phyloP scores from a whole-genome alignment of 2,329 filamentous ascomycete genomes.

The Monilinia polystroma region DNA sequence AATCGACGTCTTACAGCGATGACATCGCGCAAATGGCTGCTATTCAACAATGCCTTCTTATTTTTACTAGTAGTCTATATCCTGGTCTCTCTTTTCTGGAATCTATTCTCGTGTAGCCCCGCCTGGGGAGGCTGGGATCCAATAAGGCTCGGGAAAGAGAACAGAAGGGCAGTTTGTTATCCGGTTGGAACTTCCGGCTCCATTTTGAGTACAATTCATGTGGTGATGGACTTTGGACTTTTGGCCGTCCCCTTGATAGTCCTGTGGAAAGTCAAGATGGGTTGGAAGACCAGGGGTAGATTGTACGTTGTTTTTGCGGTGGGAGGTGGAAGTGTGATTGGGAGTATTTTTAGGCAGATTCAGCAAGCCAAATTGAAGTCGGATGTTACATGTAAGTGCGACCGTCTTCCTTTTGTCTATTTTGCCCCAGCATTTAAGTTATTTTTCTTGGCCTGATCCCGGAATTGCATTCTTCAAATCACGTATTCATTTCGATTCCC shows the following conservation, averaged over 20 bases:
- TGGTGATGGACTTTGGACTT: constrained; percentile 41
- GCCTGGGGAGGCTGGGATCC: constrained; percentile 21
- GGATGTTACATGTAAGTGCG: constrained; percentile 16
- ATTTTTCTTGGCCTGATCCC: too few species aligned
- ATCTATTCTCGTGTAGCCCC: constrained; percentile 1
- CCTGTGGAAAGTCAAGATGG: constrained; percentile 41
- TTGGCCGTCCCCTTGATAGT: constrained; percentile 42
- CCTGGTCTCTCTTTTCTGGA: constrained; percentile 15
- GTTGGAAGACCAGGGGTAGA: constrained; percentile 37
- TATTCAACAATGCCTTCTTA: constrained; percentile 39
- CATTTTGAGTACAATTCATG: constrained; percentile 40
- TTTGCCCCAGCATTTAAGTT: too few species aligned
- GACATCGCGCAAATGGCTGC: constrained; percentile 37
- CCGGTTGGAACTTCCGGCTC: constrained; percentile 28
- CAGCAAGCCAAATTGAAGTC: constrained; percentile 22
- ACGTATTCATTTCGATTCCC: neutral
- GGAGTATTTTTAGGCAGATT: constrained; percentile 39
- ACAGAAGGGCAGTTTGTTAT: neutral
- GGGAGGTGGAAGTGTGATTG: constrained; percentile 40
- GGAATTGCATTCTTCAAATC: too few species aligned
- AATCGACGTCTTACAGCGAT: constrained; percentile 42
- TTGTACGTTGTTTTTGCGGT: constrained; percentile 41
- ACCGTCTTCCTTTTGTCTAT: neutral
- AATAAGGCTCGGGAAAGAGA: constrained; percentile 8
- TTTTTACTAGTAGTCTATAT: constrained; percentile 5